Base-by-base conservation (phyloP, 441 rosid species). In the Erodium chrysanthum region DNA sequence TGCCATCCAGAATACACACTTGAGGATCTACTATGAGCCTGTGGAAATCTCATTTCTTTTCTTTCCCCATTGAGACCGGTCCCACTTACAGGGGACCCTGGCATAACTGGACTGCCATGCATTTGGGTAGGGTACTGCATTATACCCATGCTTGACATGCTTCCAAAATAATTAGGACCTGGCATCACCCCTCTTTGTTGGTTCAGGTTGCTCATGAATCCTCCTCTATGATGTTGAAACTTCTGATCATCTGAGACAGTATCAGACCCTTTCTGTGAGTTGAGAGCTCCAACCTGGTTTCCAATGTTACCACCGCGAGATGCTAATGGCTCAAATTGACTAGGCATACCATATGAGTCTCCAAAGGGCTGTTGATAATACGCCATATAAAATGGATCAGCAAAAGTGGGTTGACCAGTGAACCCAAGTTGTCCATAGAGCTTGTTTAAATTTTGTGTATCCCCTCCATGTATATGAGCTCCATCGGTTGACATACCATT, bases 321-420 rank as follows among this genome's bases (percentile, higher is more conserved):
- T 59, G 74, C 64, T 71, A 65, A 60, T 31, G 67, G 77, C 35
- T 79, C 77, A 73, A 81, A 73, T 71, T 80, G 84, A 73, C 79
- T 70, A 54, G 83, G 31, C 54, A 76, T 64, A 71, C 66, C 40
- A 64, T 71, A 78, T 29, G 80, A 59, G 63, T 73, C 84, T 71
- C 85, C 86, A 33, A 75, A 71, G 25, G 83, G 73, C 67, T 82
- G 89, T 66, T 77, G 89, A 76, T 75, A 78, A 68, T 80, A 80
- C 27, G 76, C 88, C 86, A 81, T 68, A 73, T 83, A 80, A 71
- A 78, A 54, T 31, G 85, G 80, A 77, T 79, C 84, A 60, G 69
- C 64, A 67, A 73, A 80, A 46, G 84, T 74, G 73, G 85, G 83
- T 46, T 83, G 91, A 31, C 76, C 73, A 11, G 75, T 61, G 66